Evolutionary conservation across 352 stramenopile genomes (phyloP), one percentile per base, ranked within the genome.

Genomic region (Phytophthora sansomeana): DNA sequence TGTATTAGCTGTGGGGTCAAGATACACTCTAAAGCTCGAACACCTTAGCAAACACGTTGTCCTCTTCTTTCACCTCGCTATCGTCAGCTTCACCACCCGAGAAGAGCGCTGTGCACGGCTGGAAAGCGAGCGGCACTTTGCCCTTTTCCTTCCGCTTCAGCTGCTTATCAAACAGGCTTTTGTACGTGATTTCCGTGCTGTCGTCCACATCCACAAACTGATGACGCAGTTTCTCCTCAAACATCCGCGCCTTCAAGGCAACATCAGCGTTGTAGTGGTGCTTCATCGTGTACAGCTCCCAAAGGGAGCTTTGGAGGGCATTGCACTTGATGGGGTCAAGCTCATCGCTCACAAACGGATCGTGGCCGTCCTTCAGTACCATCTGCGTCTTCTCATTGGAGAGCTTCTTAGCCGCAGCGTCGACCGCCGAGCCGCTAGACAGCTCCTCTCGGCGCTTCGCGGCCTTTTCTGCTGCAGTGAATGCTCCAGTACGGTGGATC

Each of bases 221-320:
- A 16, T 80, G 65, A 6, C 85, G 85, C 58, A 94, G 67, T 60
- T 93, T 93, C 71, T 93, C 85, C 50, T 97, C 94, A 53, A 98
- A 93, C 28, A 96, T 90, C 72, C 90, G 90, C 24, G 96, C 97
- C 62, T 98, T 85, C 32, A 87, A 81, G 9, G 89, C 83, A 13
- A 99, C 92, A 13, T 96, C 90, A 29, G 93, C 92, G 74, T 98
- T 97, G 75, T 98, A 99, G 80, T 99, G 97, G 21, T 91, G 73
- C 72, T 94, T 91, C 74, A 99, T 92, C 14, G 93, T 97, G 51
- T 88, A 79, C 29, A 99, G 74, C 77, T 99, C 97, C 96, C 96
- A 99, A 30, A 99, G 72, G 32, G 91, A 98, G 55, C 88, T 98
- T 78, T 98, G 90, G 57, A 99, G 74, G 5, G 89, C 88, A 58